Evolutionary conservation across 1,284 basidiomycete species (phyloP).

Genomic region (Leccinum holopus): DNA sequence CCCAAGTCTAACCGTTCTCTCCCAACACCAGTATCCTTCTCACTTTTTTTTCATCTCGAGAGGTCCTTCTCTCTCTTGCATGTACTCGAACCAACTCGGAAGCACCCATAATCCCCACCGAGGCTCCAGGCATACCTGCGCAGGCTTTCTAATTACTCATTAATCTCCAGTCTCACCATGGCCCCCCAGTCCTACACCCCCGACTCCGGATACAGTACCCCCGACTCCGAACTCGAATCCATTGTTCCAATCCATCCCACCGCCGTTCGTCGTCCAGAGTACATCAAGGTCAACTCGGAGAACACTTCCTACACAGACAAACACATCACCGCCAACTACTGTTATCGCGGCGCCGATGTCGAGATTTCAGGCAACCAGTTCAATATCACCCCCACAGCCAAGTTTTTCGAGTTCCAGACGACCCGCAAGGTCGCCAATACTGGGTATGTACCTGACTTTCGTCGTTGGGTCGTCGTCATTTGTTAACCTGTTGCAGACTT

Average conservation of each 20-base stretch:
- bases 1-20: background rate
- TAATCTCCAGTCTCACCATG: slow-evolving; percentile 49
- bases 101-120: slow-evolving; percentile 76
- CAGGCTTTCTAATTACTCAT: slow-evolving; percentile 56
- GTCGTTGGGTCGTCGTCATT: slow-evolving; percentile 6
- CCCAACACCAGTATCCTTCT: background rate
- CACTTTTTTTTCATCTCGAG: slow-evolving; percentile 12
- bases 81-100: slow-evolving; percentile 86
- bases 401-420: slow-evolving; percentile 91
- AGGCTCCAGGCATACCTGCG: slow-evolving; percentile 70
- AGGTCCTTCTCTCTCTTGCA: slow-evolving; percentile 51
- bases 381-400: slow-evolving; percentile 73
- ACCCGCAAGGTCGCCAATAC: slow-evolving; percentile 86
- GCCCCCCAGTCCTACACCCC: slow-evolving; percentile 48
- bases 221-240: slow-evolving; percentile 63
- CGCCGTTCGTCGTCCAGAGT: slow-evolving; percentile 72
- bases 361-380: slow-evolving; percentile 69
- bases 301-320: slow-evolving; percentile 81
- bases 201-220: slow-evolving; percentile 64
- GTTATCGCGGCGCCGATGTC: slow-evolving; percentile 81
- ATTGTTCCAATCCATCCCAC: slow-evolving; percentile 79
- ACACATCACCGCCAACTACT: slow-evolving; percentile 80
- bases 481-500: slow-evolving; percentile 52
- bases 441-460: slow-evolving; percentile 60
- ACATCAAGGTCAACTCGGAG: slow-evolving; percentile 83